phyloP scores from a whole-genome alignment of 1,284 basidiomycete species.

The Sporisorium sorghi region DNA sequence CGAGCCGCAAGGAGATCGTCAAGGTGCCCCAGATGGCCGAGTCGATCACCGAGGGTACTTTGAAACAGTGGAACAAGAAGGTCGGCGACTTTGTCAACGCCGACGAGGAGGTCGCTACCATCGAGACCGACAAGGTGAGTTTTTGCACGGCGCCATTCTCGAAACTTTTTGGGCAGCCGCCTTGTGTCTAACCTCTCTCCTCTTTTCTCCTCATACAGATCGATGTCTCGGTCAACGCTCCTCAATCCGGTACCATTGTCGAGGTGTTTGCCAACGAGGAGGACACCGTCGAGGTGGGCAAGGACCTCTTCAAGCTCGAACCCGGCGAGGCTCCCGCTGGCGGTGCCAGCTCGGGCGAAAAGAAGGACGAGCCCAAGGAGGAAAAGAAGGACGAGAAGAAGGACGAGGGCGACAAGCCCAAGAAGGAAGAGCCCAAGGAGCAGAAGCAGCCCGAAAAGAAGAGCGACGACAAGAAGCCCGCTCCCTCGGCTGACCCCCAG shows the following conservation, averaged over 20 bases:
- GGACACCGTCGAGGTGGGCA: slow-evolving; percentile 92
- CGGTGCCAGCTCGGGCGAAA: slow-evolving; percentile 70
- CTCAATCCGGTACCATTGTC: slow-evolving; percentile 85
- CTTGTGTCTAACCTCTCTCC: not conserved
- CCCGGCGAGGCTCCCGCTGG: slow-evolving; percentile 76
- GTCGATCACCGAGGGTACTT: slow-evolving; percentile 96
- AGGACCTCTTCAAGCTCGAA: slow-evolving; percentile 93
- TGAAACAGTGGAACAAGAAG: slow-evolving; percentile 95
- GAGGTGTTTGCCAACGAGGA: slow-evolving; percentile 90
- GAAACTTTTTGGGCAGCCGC: not conserved
- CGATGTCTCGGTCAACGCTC: slow-evolving; percentile 96
- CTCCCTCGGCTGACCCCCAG: slow-evolving; percentile 33
- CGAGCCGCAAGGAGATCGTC: slow-evolving; percentile 75
- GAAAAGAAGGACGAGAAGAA: slow-evolving; percentile 69
- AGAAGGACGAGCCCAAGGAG: slow-evolving; percentile 69
- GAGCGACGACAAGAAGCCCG: slow-evolving; percentile 69
- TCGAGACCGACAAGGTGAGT: slow-evolving; percentile 96
- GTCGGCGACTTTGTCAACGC: slow-evolving; percentile 89
- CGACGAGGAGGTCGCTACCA: slow-evolving; percentile 96
- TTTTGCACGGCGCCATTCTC: no score
- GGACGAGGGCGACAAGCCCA: slow-evolving; percentile 60
- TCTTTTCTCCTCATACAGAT: slow-evolving; percentile 75
- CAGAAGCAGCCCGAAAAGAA: slow-evolving; percentile 69
- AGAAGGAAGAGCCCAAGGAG: slow-evolving; percentile 51
- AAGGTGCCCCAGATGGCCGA: slow-evolving; percentile 99